Conservation (phyloP, 163 green algal species). For the Volvox carteri region DNA sequence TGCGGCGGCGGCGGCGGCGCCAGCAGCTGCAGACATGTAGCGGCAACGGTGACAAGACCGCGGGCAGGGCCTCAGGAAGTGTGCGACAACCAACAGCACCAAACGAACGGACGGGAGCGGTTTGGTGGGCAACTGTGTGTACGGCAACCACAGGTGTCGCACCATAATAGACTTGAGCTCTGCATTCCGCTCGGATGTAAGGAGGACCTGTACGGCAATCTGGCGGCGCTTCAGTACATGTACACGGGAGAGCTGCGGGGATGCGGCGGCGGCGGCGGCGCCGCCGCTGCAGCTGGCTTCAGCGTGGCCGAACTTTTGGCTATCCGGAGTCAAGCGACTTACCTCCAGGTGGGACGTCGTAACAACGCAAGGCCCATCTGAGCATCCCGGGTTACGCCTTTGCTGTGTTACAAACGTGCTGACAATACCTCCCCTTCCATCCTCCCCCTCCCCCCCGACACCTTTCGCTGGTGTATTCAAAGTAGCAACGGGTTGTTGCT, state of each 20-base stretch:
- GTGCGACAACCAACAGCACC: neutral
- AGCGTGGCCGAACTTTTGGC: neutral
- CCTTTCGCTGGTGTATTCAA: no score
- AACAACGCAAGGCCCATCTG: no score
- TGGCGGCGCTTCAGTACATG: constrained; percentile 9
- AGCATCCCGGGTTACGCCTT: no score
- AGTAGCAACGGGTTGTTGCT: no score
- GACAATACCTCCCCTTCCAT: neutral
- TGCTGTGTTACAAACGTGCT: neutral
- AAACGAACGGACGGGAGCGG: neutral
- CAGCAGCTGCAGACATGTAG: neutral
- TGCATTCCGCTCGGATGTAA: neutral
- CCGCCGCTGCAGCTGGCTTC: neutral
- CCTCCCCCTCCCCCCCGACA: no score
- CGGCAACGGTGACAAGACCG: neutral
- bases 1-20: neutral
- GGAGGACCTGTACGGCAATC: neutral
- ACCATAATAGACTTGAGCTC: neutral
- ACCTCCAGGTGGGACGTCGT: constrained; percentile 29
- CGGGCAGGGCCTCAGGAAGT: neutral
- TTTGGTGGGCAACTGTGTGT: neutral
- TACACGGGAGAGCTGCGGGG: neutral
- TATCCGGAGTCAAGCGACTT: neutral
- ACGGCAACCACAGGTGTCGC: neutral
- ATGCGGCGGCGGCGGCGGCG: neutral